phyloP scores from a whole-genome alignment of 495 filamentous ascomycete genomes.

The Xylaria cubensis region DNA sequence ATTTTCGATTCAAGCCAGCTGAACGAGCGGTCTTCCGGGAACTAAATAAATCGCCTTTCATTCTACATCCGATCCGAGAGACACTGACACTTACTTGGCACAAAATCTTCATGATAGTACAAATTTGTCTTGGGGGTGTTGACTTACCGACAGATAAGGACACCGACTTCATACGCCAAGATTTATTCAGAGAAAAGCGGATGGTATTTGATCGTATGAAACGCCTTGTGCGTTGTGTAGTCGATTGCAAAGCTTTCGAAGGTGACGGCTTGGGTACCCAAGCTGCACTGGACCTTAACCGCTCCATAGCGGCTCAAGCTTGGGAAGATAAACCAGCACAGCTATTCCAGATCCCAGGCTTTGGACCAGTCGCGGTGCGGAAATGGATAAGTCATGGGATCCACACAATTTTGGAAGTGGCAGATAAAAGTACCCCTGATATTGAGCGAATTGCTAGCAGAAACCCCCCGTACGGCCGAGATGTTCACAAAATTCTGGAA shows the following conservation, averaged over 20 bases:
- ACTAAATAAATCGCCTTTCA: conserved; percentile 74
- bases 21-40: conserved; percentile 83
- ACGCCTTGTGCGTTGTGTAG: conserved; percentile 79
- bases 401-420: conserved; percentile 73
- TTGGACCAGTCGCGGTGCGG: conserved; percentile 77
- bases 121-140: conserved; percentile 76
- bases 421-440: conserved; percentile 65
- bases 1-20: conserved; percentile 70
- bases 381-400: conserved; percentile 79
- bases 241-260: conserved; percentile 78
- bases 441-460: conserved; percentile 81
- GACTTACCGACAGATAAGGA: conserved; percentile 72
- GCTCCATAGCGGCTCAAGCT: conserved; percentile 77
- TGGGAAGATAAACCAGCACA: conserved; percentile 90
- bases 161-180: conserved; percentile 63
- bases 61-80: conserved; percentile 84
- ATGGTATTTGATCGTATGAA: conserved; percentile 76
- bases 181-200: conserved; percentile 71
- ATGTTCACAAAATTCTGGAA: conserved; percentile 65
- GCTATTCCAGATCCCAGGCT: conserved; percentile 84
- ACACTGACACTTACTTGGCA: conserved; percentile 72
- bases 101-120: conserved; percentile 87
- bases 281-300: conserved; percentile 77
- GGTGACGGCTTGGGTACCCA: conserved; percentile 70
- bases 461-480: conserved; percentile 83